Base-by-base conservation (phyloP, 2,329 filamentous ascomycete genomes). In the Cercospora sp. region DNA sequence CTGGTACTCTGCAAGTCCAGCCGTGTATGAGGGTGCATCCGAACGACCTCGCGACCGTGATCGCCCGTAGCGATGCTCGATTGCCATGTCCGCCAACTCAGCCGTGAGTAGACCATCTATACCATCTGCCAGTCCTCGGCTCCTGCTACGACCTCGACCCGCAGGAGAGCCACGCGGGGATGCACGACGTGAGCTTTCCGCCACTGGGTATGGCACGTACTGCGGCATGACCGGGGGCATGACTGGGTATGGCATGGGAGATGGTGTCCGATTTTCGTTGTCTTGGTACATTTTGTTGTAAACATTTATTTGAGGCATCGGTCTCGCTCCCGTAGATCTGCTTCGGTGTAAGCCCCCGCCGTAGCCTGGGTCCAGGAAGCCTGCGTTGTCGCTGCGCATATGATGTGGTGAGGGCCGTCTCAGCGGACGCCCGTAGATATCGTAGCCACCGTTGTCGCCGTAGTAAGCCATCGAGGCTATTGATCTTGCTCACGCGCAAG, bases 271-370 rank as follows among this genome's bases (percentile, higher is more conserved):
- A 18, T 55, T 66, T 26, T 68, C 57, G 45, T 69, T 33, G 23
- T 72, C 70, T 55, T 72, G 71, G 16, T 68, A 60, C 31, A 80
- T 79, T 64, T 80, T 80, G 73, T 83, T 83, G 76, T 82, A 80
- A 69, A 83, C 82, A 72, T 81, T 82, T 69, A 84, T 79, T 58
- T 81, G 79, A 18, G 82, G 82, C n/a, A 76, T 76, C 13, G 81
- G 81, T 26, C 77, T 71, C 64, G 81, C 78, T 55, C 82, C 82
- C 51, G 79, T 78, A 16, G 82, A 83, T 67, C 81, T 79, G 59
- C 80, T 81, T 64, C 82, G 80, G 60, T 83, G 79, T 16, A 83
- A 78, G 33, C 77, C 77, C 18, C 65, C 68, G 31, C 66, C 66
- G 9, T 65, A 60, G 23, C 72, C 69, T 33, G 75, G 75, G 64